A percentile compares a stretch with the other conserved stretches of the same genome.
These are phyloP conservation scores for Rhodotorula toruloides DNA, from an alignment of 768 basidiomycete species.

Conservation along the genomic window DNA sequence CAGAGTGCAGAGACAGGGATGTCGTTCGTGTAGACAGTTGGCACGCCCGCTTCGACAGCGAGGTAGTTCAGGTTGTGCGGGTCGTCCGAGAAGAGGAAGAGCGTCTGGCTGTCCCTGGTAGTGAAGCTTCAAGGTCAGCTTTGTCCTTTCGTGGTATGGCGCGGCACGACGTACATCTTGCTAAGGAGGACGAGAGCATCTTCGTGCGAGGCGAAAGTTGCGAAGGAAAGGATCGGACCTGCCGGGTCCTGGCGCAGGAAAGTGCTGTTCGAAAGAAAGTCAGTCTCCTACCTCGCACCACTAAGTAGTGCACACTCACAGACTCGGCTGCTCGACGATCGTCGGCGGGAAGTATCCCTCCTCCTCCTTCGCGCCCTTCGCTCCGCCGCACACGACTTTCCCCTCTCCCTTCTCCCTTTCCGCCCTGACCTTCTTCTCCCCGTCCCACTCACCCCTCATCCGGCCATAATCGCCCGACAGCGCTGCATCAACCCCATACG, in stretches of 20 bases:
- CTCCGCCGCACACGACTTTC: slow-evolving; percentile 12
- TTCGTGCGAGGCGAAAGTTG: background rate
- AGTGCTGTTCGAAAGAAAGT: background rate
- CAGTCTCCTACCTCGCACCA: background rate
- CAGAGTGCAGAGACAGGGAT: background rate
- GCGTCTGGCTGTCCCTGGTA: background rate
- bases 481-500: background rate
- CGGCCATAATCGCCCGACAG: slow-evolving; percentile 1
- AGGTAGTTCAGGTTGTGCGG: background rate
- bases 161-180: background rate
- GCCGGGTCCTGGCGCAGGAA: background rate
- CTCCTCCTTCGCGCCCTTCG: background rate
- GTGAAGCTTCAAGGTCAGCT: background rate
- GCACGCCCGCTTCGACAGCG: background rate
- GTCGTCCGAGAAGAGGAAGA: background rate
- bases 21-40: background rate
- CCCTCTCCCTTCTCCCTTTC: slow-evolving; percentile 14
- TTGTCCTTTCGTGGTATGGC: background rate
- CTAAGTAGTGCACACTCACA: background rate
- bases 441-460: too few species aligned
- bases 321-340: background rate
- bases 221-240: background rate
- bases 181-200: background rate
- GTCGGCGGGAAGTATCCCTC: background rate
- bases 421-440: background rate